These are phyloP conservation scores for Colletotrichum costaricense DNA, from an alignment of 2,329 filamentous ascomycete species.

Conservation along the genomic window DNA sequence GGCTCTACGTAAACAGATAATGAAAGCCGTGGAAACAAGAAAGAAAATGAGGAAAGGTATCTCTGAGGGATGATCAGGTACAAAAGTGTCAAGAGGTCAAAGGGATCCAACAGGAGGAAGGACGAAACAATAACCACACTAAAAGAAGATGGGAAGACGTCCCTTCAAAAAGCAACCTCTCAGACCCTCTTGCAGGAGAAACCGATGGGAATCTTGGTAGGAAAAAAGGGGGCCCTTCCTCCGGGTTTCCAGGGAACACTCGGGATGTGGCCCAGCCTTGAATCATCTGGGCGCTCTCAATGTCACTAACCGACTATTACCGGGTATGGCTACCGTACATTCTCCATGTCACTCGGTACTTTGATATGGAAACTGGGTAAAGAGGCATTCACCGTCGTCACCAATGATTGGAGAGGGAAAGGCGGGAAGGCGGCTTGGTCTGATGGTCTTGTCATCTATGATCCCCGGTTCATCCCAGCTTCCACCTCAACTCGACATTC, in stretches of 20 bases:
- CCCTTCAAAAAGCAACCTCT: constrained; percentile 20
- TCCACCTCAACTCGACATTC: not conserved
- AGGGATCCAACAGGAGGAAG: not conserved
- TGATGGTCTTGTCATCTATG: not conserved
- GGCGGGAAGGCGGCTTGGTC: constrained; percentile 14
- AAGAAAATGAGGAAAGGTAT: not conserved
- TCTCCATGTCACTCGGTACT: not conserved
- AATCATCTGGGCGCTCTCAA: constrained; percentile 10
- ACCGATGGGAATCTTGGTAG: not conserved
- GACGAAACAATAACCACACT: not conserved
- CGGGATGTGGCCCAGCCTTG: constrained; percentile 25
- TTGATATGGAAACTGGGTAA: not conserved
- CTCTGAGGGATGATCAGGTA: not conserved
- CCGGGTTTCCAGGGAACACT: constrained; percentile 1
- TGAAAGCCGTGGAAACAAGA: not conserved
- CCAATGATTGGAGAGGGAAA: constrained; percentile 11
- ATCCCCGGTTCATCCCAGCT: constrained; percentile 19
- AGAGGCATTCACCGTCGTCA: not conserved
- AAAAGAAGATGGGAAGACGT: not conserved
- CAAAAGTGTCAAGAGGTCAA: not conserved
- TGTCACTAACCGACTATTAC: not conserved
- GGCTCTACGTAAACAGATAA: not conserved
- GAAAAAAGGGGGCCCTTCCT: not conserved
- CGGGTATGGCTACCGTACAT: not conserved
- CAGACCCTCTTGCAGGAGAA: constrained; percentile 14